phyloP scores from a whole-genome alignment of 495 filamentous ascomycete species.

The Trichodelitschia bisporula region DNA sequence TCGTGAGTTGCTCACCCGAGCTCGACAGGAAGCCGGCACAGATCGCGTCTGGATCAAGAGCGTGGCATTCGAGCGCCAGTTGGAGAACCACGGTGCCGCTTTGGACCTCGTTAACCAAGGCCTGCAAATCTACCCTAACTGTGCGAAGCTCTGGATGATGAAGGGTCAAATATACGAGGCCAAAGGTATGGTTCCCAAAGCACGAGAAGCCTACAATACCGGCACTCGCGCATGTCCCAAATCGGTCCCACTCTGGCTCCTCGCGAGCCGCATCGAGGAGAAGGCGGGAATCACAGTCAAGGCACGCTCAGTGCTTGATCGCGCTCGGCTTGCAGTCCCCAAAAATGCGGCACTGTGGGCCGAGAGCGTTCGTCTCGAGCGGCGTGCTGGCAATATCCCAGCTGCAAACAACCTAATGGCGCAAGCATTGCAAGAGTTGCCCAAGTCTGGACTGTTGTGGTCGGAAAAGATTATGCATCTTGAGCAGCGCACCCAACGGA shows the following conservation, averaged over 20 bases:
- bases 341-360: conserved; percentile 72
- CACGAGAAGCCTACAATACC: conserved; percentile 72
- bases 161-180: conserved; percentile 93
- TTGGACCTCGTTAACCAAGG: conserved; percentile 73
- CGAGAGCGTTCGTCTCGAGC: conserved; percentile 77
- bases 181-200: conserved; percentile 50
- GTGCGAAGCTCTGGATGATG: conserved; percentile 90
- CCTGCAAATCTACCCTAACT: conserved; percentile 63
- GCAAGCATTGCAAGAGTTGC: conserved; percentile 69
- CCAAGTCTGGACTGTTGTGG: conserved; percentile 70
- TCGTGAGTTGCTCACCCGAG: conserved; percentile 50
- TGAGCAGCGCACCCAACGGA: conserved; percentile 72
- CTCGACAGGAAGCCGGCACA: conserved; percentile 66
- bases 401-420: conserved; percentile 87
- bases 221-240: conserved; percentile 70
- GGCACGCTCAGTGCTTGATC: conserved; percentile 76
- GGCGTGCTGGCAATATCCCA: conserved; percentile 55
- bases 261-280: conserved; percentile 74
- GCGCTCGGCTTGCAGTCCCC: conserved; percentile 62
- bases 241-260: conserved; percentile 68
- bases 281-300: conserved; percentile 63
- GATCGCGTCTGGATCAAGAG: conserved; percentile 94
- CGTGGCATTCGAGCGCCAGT: conserved; percentile 71
- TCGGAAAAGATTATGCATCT: conserved; percentile 85
- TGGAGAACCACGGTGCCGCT: conserved; percentile 51